A percentile compares a stretch with the other conserved stretches of the same genome.
phyloP scores from a whole-genome alignment of 2,329 filamentous ascomycete species.

The Calcarisporium arbuscula region DNA sequence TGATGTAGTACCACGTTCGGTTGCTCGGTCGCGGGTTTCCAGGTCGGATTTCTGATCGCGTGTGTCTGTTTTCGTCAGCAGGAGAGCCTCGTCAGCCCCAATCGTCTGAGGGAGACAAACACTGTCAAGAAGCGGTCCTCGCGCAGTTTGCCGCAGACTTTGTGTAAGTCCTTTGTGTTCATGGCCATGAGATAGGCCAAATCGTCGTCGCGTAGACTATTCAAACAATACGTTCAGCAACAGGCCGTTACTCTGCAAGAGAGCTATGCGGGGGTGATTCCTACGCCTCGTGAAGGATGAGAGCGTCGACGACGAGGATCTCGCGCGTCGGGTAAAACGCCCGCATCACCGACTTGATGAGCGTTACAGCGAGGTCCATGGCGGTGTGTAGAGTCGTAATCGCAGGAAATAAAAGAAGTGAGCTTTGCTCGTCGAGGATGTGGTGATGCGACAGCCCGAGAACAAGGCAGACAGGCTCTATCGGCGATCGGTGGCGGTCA shows the following conservation, averaged over 20 bases:
- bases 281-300: conserved; percentile 75
- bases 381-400: conserved; percentile 8
- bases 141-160: conserved; percentile 75
- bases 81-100: conserved; percentile 1
- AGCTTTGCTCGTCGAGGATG: no score
- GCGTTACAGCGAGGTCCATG: conserved; percentile 59
- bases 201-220: conserved; percentile 80
- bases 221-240: conserved; percentile 37
- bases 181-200: conserved; percentile 81
- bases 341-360: conserved; percentile 80
- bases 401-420: no score
- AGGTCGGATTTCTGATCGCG: conserved; percentile 66
- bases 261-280: no score
- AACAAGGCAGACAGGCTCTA: no score
- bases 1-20: conserved; percentile 94
- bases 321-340: conserved; percentile 84
- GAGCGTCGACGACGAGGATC: conserved; percentile 77
- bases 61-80: conserved; percentile 50
- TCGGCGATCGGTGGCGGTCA: no score
- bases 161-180: conserved; percentile 87
- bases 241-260: conserved; percentile 3
- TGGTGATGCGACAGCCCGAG: no score
- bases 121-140: conserved; percentile 82
- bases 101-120: conserved; percentile 39
- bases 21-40: conserved; percentile 76